Evolutionary conservation across 768 basidiomycete genomes (phyloP).

Genomic region (Austroboletus festivus): DNA sequence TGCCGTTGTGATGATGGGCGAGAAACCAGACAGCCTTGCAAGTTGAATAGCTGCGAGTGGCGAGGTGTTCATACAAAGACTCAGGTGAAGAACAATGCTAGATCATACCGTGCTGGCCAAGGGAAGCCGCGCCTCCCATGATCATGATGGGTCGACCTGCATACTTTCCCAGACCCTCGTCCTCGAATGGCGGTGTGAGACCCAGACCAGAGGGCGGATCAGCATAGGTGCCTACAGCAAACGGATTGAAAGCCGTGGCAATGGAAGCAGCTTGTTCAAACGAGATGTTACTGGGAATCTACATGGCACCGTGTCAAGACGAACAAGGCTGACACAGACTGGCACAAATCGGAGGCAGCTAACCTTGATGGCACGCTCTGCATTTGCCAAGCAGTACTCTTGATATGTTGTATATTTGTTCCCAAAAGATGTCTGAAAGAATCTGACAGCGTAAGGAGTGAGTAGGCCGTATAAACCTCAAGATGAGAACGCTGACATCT

Average conservation of each 20-base stretch:
- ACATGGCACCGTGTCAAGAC: neutral
- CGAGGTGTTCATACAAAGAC: no score
- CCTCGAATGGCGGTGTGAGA: constrained; percentile 24
- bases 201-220: constrained; percentile 21
- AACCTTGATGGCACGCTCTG: constrained; percentile 1
- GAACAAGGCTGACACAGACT: no score
- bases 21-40: constrained; percentile 29
- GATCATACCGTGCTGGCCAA: constrained; percentile 34
- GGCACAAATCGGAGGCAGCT: no score
- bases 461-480: no score
- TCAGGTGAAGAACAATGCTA: neutral
- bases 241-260: constrained; percentile 31
- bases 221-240: constrained; percentile 29
- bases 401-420: constrained; percentile 1
- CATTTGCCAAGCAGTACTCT: neutral
- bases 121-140: constrained; percentile 32
- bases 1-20: constrained; percentile 35
- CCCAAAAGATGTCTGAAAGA: neutral
- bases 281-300: constrained; percentile 24
- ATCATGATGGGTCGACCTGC: constrained; percentile 30
- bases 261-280: constrained; percentile 37
- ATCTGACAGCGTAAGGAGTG: neutral
- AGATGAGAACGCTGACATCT: no score
- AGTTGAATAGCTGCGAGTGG: constrained; percentile 35
- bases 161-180: constrained; percentile 26